These are phyloP conservation scores for Spatholobus suberectus DNA, from an alignment of 306 rosid species.

Conservation along the genomic window DNA sequence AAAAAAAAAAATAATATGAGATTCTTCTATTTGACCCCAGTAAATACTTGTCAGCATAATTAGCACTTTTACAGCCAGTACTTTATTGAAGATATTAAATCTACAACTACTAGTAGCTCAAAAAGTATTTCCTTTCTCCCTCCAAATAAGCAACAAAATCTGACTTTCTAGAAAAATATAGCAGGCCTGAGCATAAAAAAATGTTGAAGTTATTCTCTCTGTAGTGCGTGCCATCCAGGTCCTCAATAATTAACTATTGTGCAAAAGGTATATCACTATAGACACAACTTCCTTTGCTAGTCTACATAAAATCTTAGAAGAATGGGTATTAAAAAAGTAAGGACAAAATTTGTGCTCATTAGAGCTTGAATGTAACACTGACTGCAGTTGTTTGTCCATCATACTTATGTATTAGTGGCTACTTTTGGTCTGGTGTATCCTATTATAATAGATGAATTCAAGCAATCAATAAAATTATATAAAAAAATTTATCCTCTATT, in stretches of 20 bases:
- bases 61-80: not conserved
- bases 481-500: not conserved
- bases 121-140: not conserved
- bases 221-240: not conserved
- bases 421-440: constrained; percentile 3
- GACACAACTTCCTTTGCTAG: not conserved
- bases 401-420: not conserved
- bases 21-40: not conserved
- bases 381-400: not conserved
- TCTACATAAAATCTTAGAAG: not conserved
- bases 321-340: not conserved
- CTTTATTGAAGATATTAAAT: not conserved
- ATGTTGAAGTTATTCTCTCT: not conserved
- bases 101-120: not conserved
- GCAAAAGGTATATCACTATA: not conserved
- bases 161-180: not conserved
- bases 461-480: not conserved
- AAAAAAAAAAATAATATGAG: not conserved
- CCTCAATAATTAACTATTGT: not conserved
- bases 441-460: not conserved
- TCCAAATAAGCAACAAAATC: not conserved
- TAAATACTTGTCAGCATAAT: not conserved
- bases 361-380: not conserved
- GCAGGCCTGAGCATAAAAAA: not conserved
- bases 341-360: not conserved